phyloP scores from a whole-genome alignment of 495 filamentous ascomycete species.

The Penicillium parvum region DNA sequence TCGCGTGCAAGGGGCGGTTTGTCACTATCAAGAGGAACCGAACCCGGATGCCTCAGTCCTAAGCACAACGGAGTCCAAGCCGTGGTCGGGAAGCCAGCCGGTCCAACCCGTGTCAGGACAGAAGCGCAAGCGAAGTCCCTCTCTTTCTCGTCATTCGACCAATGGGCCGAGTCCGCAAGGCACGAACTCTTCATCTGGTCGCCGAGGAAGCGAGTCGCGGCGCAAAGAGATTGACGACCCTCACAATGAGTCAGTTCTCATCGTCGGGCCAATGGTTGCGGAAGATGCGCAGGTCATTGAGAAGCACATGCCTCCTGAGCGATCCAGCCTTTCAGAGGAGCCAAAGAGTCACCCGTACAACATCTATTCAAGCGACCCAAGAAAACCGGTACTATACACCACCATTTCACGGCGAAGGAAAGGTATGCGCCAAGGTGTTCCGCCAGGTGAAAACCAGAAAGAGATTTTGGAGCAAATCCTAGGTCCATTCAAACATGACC shows the following conservation, averaged over 20 bases:
- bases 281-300: constrained; percentile 51
- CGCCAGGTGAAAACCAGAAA: constrained; percentile 48
- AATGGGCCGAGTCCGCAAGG: constrained; percentile 28
- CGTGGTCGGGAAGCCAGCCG: constrained; percentile 26
- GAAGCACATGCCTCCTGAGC: constrained; percentile 45
- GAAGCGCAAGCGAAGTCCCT: constrained; percentile 40
- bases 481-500: constrained; percentile 46
- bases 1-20: constrained; percentile 47
- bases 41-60: constrained; percentile 23
- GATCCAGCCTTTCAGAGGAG: constrained; percentile 34
- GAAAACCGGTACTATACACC: constrained; percentile 46
- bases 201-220: constrained; percentile 31
- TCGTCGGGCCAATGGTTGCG: constrained; percentile 49
- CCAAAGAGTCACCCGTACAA: constrained; percentile 44
- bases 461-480: constrained; percentile 53
- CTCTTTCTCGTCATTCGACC: constrained; percentile 23
- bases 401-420: constrained; percentile 44
- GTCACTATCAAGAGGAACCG: constrained; percentile 43
- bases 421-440: constrained; percentile 44
- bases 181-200: constrained; percentile 26
- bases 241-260: constrained; percentile 46
- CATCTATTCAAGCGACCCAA: constrained; percentile 46
- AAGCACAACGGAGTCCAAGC: constrained; percentile 25
- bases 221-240: constrained; percentile 37
- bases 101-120: constrained; percentile 25